phyloP scores from a whole-genome alignment of 306 rosid genomes.

The Vigna nakashimae region DNA sequence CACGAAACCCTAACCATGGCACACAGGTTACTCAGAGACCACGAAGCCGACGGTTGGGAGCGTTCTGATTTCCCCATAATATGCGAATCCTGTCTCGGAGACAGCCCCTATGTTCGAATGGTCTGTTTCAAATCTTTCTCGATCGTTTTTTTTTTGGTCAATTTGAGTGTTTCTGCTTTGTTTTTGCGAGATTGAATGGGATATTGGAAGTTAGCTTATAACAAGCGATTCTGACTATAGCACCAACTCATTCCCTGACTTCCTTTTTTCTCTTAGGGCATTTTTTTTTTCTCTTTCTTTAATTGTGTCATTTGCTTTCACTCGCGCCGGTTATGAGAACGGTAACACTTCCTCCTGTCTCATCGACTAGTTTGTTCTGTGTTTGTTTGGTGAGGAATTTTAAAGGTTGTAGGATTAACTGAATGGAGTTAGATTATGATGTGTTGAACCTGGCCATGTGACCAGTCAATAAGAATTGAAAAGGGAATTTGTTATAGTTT shows the following conservation, averaged over 20 bases:
- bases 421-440: neutral
- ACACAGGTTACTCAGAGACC: constrained; percentile 62
- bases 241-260: too few species aligned
- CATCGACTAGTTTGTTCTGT: neutral
- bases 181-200: neutral
- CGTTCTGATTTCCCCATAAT: constrained; percentile 70
- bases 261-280: too few species aligned
- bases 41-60: constrained; percentile 70
- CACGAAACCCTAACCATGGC: constrained; percentile 47
- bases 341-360: too few species aligned
- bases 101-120: constrained; percentile 67
- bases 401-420: neutral
- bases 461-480: neutral
- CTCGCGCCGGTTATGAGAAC: too few species aligned
- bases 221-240: too few species aligned
- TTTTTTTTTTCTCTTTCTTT: too few species aligned
- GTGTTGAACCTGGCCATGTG: neutral
- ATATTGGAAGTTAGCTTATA: neutral
- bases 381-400: neutral
- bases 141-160: neutral
- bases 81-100: constrained; percentile 69
- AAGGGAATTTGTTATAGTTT: neutral
- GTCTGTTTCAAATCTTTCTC: constrained; percentile 29
- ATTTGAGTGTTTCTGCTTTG: neutral
- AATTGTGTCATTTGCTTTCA: too few species aligned